Evolutionary conservation across 2,329 filamentous ascomycete genomes (phyloP).

Genomic region (Sclerotinia spermophila): DNA sequence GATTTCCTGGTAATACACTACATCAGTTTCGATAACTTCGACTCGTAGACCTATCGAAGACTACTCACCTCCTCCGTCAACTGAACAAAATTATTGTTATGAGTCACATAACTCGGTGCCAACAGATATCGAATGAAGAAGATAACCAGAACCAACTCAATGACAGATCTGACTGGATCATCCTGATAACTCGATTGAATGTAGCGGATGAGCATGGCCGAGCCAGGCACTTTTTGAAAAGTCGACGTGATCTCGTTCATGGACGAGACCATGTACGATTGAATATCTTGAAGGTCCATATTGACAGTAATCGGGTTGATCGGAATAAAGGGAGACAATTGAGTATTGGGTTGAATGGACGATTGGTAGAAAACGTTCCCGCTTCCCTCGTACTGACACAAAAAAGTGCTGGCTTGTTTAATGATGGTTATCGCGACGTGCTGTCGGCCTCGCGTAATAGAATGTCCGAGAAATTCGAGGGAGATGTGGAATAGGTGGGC

Average conservation of each 20-base stretch:
- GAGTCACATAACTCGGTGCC: constrained; percentile 86
- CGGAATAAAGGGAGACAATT: background rate
- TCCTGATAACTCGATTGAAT: constrained; percentile 97
- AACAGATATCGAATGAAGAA: constrained; percentile 94
- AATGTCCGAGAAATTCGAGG: constrained; percentile 5
- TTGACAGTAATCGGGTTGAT: constrained; percentile 14
- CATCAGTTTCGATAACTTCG: background rate
- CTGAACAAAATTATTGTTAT: constrained; percentile 84
- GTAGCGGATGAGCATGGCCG: constrained; percentile 89
- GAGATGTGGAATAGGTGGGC: background rate
- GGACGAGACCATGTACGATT: constrained; percentile 50
- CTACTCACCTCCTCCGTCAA: constrained; percentile 70
- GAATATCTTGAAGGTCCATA: constrained; percentile 64
- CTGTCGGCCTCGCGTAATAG: constrained; percentile 15
- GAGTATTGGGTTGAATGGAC: background rate
- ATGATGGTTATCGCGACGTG: constrained; percentile 4
- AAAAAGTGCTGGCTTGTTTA: constrained; percentile 5
- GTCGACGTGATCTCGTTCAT: constrained; percentile 54
- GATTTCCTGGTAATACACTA: constrained; percentile 61
- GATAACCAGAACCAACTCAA: constrained; percentile 89
- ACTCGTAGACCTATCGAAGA: background rate
- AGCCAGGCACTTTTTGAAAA: constrained; percentile 90
- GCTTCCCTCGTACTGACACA: background rate
- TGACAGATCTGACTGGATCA: constrained; percentile 87
- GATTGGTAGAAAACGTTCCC: background rate